phyloP scores from a whole-genome alignment of 495 filamentous ascomycete species.

The Neurospora tetraspora region DNA sequence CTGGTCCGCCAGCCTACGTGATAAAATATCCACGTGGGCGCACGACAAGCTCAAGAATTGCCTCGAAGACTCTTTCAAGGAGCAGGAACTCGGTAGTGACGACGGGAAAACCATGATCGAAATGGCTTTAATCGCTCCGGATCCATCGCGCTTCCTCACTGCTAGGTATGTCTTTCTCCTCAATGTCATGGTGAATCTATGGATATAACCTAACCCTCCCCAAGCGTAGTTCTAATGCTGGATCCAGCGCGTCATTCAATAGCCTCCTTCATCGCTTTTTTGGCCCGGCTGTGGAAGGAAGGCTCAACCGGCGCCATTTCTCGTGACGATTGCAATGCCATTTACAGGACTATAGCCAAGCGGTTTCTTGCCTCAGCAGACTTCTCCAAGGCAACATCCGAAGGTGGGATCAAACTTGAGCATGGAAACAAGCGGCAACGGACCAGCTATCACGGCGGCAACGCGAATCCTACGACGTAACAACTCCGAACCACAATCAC shows the following conservation, averaged over 20 bases:
- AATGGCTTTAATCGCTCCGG: neutral
- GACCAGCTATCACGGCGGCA: neutral
- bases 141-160: neutral
- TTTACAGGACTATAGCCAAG: neutral
- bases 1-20: neutral
- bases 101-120: neutral
- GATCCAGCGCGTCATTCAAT: neutral
- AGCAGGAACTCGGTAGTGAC: neutral
- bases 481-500: neutral
- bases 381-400: neutral
- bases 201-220: neutral
- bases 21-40: neutral
- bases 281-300: neutral
- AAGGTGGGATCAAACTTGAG: neutral
- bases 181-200: neutral
- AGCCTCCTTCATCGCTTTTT: neutral
- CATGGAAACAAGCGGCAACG: neutral
- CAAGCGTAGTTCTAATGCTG: neutral
- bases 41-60: neutral
- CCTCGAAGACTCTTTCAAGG: neutral
- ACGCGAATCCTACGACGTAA: neutral
- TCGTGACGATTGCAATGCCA: neutral
- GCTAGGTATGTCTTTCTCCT: neutral
- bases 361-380: neutral
- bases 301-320: neutral